Evolutionary conservation across 2,329 filamentous ascomycete species (phyloP).

Genomic region (Trichothecium roseum): DNA sequence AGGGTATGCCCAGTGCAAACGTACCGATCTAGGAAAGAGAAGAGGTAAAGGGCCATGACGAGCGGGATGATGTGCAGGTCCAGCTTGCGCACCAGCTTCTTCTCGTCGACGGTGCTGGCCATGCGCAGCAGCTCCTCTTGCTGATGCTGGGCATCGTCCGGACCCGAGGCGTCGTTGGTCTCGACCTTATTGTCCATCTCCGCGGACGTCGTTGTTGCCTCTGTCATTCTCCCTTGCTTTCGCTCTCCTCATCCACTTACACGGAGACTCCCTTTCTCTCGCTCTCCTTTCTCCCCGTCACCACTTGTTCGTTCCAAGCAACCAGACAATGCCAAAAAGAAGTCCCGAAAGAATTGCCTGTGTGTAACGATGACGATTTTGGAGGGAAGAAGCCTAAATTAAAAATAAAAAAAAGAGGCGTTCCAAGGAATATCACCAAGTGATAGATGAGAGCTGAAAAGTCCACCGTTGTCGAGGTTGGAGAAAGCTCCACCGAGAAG

Average conservation of each 20-base stretch:
- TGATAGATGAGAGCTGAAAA: background rate
- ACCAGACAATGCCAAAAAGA: too few species aligned
- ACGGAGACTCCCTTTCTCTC: background rate
- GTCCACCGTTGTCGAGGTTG: background rate
- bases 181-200: background rate
- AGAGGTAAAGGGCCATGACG: conserved; percentile 60
- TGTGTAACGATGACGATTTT: too few species aligned
- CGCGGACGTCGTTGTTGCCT: too few species aligned
- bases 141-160: conserved; percentile 2
- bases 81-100: conserved; percentile 51
- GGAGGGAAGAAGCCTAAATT: too few species aligned
- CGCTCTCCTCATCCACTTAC: background rate
- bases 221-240: background rate
- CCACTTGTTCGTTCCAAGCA: too few species aligned
- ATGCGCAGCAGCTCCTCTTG: conserved; percentile 7
- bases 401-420: too few species aligned
- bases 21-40: conserved; percentile 64
- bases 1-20: conserved; percentile 12
- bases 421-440: too few species aligned
- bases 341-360: too few species aligned
- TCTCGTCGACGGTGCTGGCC: conserved; percentile 25
- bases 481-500: too few species aligned
- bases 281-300: background rate
- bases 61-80: conserved; percentile 55
- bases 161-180: background rate